These are phyloP conservation scores for Bassia scoparia DNA, from an alignment of 148 eudicot genomes.

Conservation along the genomic window DNA sequence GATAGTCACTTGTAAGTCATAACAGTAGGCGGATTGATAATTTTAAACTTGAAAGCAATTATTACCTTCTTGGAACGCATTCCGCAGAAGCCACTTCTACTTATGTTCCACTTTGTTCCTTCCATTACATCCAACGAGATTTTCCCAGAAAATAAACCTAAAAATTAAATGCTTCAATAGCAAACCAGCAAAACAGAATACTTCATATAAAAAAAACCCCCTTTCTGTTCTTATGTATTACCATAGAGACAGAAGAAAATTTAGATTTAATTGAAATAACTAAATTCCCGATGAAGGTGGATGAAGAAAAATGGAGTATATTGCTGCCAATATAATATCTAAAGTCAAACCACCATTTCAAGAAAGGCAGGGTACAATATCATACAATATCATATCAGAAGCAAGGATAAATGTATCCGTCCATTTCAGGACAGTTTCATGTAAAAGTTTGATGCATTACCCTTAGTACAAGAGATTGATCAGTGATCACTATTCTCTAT, in stretches of 20 bases:
- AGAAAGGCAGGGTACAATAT: neutral
- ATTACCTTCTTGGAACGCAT: constrained; percentile 97
- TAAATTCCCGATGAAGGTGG: neutral
- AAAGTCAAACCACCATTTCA: neutral
- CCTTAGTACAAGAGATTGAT: neutral
- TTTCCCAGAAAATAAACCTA: constrained; percentile 84
- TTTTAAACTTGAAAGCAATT: neutral
- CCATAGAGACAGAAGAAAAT: neutral
- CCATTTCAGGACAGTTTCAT: neutral
- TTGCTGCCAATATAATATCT: neutral
- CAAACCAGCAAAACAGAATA: constrained; percentile 9
- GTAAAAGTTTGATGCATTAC: neutral
- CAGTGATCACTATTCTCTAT: neutral
- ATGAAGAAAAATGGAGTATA: neutral
- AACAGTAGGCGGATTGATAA: neutral
- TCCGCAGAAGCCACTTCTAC: constrained; percentile 93
- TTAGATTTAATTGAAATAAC: neutral
- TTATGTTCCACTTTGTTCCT: constrained; percentile 76
- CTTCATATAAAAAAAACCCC: no score
- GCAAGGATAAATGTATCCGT: neutral
- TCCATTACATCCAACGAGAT: constrained; percentile 77
- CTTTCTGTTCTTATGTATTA: neutral
- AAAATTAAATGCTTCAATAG: constrained; percentile 3
- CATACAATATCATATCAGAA: neutral
- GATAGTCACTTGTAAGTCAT: neutral